Conservation (phyloP, 2,329 filamentous ascomycete genomes). For the Penicillium capsulatum region DNA sequence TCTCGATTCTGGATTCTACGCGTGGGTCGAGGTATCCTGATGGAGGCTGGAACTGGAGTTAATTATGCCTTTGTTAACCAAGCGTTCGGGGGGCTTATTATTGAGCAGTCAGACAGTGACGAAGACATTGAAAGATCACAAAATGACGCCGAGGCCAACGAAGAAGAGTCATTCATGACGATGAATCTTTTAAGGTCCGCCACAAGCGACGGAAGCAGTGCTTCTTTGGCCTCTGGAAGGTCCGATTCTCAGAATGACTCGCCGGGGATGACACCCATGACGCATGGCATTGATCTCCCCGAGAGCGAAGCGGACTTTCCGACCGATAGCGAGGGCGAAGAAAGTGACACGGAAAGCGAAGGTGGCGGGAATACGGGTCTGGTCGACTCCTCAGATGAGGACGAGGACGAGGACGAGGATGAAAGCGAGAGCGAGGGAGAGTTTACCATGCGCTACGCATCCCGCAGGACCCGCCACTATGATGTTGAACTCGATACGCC, state of each 20-base stretch:
- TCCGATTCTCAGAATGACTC: too few species aligned
- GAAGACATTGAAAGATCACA: slow-evolving; percentile 45
- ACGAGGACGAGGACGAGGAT: slow-evolving; percentile 31
- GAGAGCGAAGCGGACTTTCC: background rate
- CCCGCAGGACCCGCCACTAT: slow-evolving; percentile 46
- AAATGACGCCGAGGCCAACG: slow-evolving; percentile 47
- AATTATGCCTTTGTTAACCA: slow-evolving; percentile 56
- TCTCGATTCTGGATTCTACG: slow-evolving; percentile 56
- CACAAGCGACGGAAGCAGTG: background rate
- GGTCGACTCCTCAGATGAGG: slow-evolving; percentile 32
- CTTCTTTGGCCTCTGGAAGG: too few species aligned
- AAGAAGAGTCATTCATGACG: slow-evolving; percentile 41
- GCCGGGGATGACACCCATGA: too few species aligned
- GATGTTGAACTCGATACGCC: slow-evolving; percentile 53
- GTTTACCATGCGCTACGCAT: slow-evolving; percentile 48
- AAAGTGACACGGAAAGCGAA: slow-evolving; percentile 30
- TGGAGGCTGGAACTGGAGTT: slow-evolving; percentile 54
- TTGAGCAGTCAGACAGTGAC: slow-evolving; percentile 33
- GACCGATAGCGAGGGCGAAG: slow-evolving; percentile 23
- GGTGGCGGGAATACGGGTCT: slow-evolving; percentile 31
- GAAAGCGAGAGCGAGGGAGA: slow-evolving; percentile 22
- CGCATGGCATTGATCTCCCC: too few species aligned
- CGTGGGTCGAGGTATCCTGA: slow-evolving; percentile 56
- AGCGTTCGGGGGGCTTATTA: slow-evolving; percentile 56
- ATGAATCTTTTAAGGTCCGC: slow-evolving; percentile 26